These are phyloP conservation scores for Lyophyllum atratum DNA, from an alignment of 768 basidiomycete genomes.

Conservation along the genomic window DNA sequence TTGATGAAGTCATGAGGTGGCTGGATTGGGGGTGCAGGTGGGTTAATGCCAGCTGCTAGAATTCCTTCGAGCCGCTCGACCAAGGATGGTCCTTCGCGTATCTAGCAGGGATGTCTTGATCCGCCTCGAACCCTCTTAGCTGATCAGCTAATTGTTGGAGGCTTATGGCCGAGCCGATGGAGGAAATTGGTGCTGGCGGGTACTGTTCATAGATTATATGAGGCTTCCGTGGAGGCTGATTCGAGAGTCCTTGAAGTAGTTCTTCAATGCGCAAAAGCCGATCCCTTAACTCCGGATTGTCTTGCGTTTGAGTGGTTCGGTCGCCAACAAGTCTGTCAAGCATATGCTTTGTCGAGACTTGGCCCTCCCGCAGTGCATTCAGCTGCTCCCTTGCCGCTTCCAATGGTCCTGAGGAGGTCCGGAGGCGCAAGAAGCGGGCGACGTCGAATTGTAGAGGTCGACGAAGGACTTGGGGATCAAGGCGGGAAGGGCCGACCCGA, in stretches of 20 bases:
- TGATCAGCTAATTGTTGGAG: constrained; percentile 24
- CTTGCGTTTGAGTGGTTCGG: constrained; percentile 33
- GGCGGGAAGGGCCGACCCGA: constrained; percentile 35
- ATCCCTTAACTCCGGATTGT: constrained; percentile 42
- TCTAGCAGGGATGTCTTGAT: constrained; percentile 42
- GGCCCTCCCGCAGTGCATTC: constrained; percentile 60
- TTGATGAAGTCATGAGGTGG: constrained; percentile 51
- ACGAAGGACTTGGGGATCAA: constrained; percentile 35
- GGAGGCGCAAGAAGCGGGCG: constrained; percentile 29
- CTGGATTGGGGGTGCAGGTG: constrained; percentile 41
- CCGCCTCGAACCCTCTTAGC: constrained; percentile 18
- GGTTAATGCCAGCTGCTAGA: constrained; percentile 46
- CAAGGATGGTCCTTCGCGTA: constrained; percentile 51
- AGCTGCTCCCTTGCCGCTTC: constrained; percentile 61
- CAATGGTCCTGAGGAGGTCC: constrained; percentile 54
- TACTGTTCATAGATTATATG: constrained; percentile 19
- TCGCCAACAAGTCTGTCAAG: constrained; percentile 64
- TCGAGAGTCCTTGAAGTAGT: constrained; percentile 40
- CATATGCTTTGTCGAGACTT: constrained; percentile 57
- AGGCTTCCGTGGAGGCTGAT: constrained; percentile 32
- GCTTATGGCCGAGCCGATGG: constrained; percentile 22
- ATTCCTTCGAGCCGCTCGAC: constrained; percentile 64
- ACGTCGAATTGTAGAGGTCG: constrained; percentile 34
- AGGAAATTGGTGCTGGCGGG: constrained; percentile 24
- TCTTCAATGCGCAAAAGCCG: constrained; percentile 49